Base-by-base conservation (phyloP, 257 asterid genomes). In the Penstemon davidsonii region DNA sequence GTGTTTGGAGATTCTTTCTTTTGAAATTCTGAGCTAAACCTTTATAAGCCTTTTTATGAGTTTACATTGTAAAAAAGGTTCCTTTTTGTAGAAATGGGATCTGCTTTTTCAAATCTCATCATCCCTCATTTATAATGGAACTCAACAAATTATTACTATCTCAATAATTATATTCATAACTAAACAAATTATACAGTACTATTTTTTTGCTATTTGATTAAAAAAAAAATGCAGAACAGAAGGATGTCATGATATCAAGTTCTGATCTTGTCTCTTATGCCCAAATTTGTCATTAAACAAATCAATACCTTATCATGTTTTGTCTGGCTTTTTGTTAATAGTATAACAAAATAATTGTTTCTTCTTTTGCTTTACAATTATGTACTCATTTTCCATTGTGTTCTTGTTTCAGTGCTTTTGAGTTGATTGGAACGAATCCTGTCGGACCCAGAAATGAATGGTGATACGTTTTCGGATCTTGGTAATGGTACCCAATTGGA, bases 231-330 rank as follows among this genome's bases (percentile, higher is more conserved):
- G 40, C 46, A 60, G 39, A 51, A 60, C 9, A 12, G 37, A 62
- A 45, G 7, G 52, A 55, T 58, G 75, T 82, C 79, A 84, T 84
- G 90, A 88, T 80, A 74, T 76, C 77, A 72, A 80, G 85, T 83
- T 81, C 84, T 85, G 90, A 83, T 71, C 81, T 80, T 90, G 96
- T 88, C 91, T 80, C 78, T 75, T 82, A 65, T 76, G 80, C 80
- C 70, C 84, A 75, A 78, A 62, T 83, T 75, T 86, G 85, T 66
- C 82, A 73, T 60, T 83, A 81, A 88, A 86, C 67, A 84, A 85
- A 81, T 78, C 74, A 77, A 84, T 73, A 87, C 77, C 90, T 84
- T 85, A 83, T 87, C 95, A 78, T 91, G 89, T 85, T 77, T 81
- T 86, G 90, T 88, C 89, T 83, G 84, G 77, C 55, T 62, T 68